Base-by-base conservation (phyloP, 2,329 filamentous ascomycete species). In the Amauroascus verrucosus region DNA sequence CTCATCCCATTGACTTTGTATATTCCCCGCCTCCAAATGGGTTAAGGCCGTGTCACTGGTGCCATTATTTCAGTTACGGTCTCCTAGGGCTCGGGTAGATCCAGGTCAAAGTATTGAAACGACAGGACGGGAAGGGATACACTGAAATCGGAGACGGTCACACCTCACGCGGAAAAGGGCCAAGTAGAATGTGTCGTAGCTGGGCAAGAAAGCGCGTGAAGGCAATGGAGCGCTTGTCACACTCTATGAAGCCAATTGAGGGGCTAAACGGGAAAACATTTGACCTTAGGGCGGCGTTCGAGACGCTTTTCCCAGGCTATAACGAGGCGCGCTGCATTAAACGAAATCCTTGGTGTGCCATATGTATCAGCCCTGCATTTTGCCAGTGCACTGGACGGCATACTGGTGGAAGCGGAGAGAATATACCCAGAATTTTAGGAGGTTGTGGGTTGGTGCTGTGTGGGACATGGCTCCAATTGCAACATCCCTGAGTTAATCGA, bases 1-100 rank as follows among this genome's bases (percentile, higher is more conserved):
- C 65, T 14, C 70, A 73, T 47, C 72, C 72, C 0, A 65, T 75
- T 18, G 46, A 52, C 11, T 72, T 74, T 59, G 64, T 68, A 32
- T 59, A 67, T 54, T 57, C 62, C 4, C 57, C 62, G 11, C 30
- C 59, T 5, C 6, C 28, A 20, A 24, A 46, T 3, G 54, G 53
- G 11, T 55, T 51, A 1, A 44, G 56, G 1, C 59, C 64, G 0
- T 75, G 73, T 57, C 59, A 71, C 55, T 75, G 70, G 65, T 76
- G 72, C 56, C 51, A 58, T 2, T 60, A 70, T 13, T 65, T 69
- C 11, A 49, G 60, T 0, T 75, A 73, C 44, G 67, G 69, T 1
- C 63, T 76, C 7, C 52, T 70, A 0, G 73, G 74, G 1, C 61
- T 69, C 2, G 68, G 65, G 1, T 61, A 64, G 48, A 57, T 58